Percentiles rank a stretch among this genome's conserved stretches.
Evolutionary conservation across 495 filamentous ascomycete genomes (phyloP).

Genomic region (Lophium mytilinum): DNA sequence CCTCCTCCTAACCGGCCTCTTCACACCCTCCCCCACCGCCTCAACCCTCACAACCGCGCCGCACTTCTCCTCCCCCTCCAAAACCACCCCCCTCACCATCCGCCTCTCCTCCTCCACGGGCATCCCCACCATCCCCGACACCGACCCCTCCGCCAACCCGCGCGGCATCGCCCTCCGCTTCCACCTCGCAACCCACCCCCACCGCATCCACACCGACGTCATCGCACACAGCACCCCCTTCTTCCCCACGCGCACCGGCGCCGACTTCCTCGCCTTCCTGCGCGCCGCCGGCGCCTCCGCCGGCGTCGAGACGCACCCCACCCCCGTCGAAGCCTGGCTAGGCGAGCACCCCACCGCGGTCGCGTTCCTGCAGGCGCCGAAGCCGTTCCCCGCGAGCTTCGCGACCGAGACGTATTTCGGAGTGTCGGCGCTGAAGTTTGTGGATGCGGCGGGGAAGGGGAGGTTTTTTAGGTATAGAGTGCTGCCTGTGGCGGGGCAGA

Average conservation of each 20-base stretch:
- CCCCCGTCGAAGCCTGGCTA: slow-evolving; percentile 35
- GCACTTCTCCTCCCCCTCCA: slow-evolving; percentile 42
- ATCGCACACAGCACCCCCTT: slow-evolving; percentile 41
- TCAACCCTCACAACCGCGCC: slow-evolving; percentile 38
- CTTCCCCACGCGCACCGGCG: slow-evolving; percentile 43
- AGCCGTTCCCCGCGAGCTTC: slow-evolving; percentile 42
- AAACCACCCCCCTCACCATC: slow-evolving; percentile 40
- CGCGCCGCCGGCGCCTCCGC: slow-evolving; percentile 27
- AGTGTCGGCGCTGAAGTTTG: slow-evolving; percentile 45
- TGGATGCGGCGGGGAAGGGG: slow-evolving; percentile 34
- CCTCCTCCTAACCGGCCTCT: slow-evolving; percentile 41
- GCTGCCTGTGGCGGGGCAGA: slow-evolving; percentile 34
- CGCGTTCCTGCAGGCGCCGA: slow-evolving; percentile 40
- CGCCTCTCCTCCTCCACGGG: slow-evolving; percentile 48
- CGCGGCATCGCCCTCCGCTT: slow-evolving; percentile 46
- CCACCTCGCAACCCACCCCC: slow-evolving; percentile 30
- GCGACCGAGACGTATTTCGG: slow-evolving; percentile 39
- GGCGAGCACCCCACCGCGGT: slow-evolving; percentile 37
- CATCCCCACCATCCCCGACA: slow-evolving; percentile 44
- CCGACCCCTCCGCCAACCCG: slow-evolving; percentile 41
- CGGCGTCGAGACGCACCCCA: slow-evolving; percentile 1
- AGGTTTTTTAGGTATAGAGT: slow-evolving; percentile 42
- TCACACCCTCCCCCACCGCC: slow-evolving; percentile 41
- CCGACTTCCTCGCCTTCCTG: slow-evolving; percentile 44
- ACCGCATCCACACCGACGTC: slow-evolving; percentile 47